Conservation (phyloP, 805 yeast species). For the Candida sithepensis region DNA sequence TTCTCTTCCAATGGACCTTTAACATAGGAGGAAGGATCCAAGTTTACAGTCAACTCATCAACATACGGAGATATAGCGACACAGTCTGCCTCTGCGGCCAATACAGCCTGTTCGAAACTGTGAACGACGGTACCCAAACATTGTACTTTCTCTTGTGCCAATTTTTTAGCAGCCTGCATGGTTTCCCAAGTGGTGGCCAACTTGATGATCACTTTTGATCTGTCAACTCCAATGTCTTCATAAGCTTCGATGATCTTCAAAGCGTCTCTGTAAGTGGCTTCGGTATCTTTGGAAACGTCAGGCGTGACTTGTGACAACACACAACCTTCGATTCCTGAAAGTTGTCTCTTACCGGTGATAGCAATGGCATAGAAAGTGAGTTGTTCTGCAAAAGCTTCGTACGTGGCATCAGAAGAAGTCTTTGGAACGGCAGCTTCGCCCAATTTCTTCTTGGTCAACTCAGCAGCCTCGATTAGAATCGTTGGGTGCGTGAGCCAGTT, state of each 20-base stretch:
- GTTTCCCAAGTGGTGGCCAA: conserved; percentile 34
- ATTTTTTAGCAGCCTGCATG: conserved; percentile 29
- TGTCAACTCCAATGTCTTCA: conserved; percentile 31
- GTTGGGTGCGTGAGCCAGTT: conserved; percentile 23
- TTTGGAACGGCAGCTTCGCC: conserved; percentile 11
- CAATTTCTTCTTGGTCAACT: conserved; percentile 10
- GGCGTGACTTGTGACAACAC: conserved; percentile 31
- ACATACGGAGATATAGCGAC: conserved; percentile 34
- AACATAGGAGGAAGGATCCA: conserved; percentile 25
- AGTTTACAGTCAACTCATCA: conserved; percentile 25
- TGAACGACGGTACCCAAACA: conserved; percentile 36
- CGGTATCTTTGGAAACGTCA: conserved; percentile 22
- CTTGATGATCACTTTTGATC: conserved; percentile 31
- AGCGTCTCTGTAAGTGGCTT: conserved; percentile 26
- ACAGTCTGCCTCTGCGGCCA: conserved; percentile 36
- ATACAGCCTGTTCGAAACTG: conserved; percentile 33
- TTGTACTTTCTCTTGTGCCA: conserved; percentile 24
- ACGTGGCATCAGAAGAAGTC: conserved; percentile 7
- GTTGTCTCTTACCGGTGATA: conserved; percentile 22
- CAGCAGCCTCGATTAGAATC: conserved; percentile 19
- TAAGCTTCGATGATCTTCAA: conserved; percentile 28
- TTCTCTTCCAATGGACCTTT: conserved; percentile 23
- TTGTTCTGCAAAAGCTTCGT: conserved; percentile 14
- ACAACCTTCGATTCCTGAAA: conserved; percentile 18
- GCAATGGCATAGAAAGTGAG: conserved; percentile 22